Conservation (phyloP, 441 rosid genomes). For the Brassica balearica region DNA sequence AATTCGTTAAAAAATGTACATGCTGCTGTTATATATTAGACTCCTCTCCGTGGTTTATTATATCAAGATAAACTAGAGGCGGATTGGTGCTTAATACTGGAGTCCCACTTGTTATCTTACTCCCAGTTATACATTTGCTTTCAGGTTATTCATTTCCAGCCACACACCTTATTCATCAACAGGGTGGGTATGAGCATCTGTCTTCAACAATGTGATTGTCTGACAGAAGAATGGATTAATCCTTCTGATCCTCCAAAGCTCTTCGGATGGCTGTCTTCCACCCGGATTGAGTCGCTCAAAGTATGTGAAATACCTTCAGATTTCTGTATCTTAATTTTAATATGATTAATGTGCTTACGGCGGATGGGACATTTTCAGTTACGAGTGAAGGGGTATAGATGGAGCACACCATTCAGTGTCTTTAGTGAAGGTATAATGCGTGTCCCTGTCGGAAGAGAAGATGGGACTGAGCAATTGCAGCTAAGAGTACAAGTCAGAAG, state of each 20-base stretch:
- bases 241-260: slow-evolving; percentile 90
- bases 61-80: slow-evolving; percentile 31
- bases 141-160: slow-evolving; percentile 96
- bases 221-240: slow-evolving; percentile 79
- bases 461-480: slow-evolving; percentile 63
- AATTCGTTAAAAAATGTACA: slow-evolving; percentile 9
- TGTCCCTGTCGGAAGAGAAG: slow-evolving; percentile 62
- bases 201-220: slow-evolving; percentile 90
- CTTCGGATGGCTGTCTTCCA: slow-evolving; percentile 78
- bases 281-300: slow-evolving; percentile 65
- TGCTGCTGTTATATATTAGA: slow-evolving; percentile 21
- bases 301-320: slow-evolving; percentile 42
- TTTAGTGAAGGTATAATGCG: slow-evolving; percentile 86
- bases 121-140: slow-evolving; percentile 36
- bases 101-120: slow-evolving; percentile 27
- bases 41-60: not conserved
- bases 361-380: slow-evolving; percentile 53
- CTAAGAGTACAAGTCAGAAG: slow-evolving; percentile 89
- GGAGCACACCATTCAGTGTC: slow-evolving; percentile 95
- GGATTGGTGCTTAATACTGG: slow-evolving; percentile 22
- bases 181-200: slow-evolving; percentile 81
- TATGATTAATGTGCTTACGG: slow-evolving; percentile 35
- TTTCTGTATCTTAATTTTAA: slow-evolving; percentile 14
- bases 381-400: slow-evolving; percentile 76
- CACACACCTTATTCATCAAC: slow-evolving; percentile 85